phyloP scores from a whole-genome alignment of 495 filamentous ascomycete genomes.

The Tirmania nivea region DNA sequence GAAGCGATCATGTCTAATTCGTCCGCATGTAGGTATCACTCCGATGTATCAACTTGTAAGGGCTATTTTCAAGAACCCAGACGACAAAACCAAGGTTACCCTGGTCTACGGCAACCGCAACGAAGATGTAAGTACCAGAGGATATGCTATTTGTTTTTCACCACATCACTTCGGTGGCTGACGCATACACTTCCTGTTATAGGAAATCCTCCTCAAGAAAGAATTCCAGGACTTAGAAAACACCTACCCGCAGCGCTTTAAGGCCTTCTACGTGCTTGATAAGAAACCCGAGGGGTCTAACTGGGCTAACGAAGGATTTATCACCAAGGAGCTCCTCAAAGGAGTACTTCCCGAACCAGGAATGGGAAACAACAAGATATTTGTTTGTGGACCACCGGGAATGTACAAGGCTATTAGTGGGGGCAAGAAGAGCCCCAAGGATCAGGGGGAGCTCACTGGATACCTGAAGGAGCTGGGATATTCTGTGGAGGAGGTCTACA shows the following conservation, averaged over 20 bases:
- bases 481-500: slow-evolving; percentile 82
- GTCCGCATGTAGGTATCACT: slow-evolving; percentile 27
- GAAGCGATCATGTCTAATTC: too few relatives aligned
- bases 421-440: slow-evolving; percentile 62
- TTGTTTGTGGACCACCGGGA: slow-evolving; percentile 73
- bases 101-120: slow-evolving; percentile 72
- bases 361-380: slow-evolving; percentile 74
- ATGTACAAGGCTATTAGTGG: slow-evolving; percentile 89
- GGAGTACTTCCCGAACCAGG: slow-evolving; percentile 79
- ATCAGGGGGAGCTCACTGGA: slow-evolving; percentile 80
- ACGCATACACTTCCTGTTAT: background rate
- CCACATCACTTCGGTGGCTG: background rate
- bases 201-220: slow-evolving; percentile 65
- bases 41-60: slow-evolving; percentile 51
- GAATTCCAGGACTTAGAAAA: slow-evolving; percentile 71
- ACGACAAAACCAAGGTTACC: slow-evolving; percentile 90
- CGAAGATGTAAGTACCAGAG: slow-evolving; percentile 29
- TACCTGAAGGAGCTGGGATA: slow-evolving; percentile 80
- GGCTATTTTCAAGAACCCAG: slow-evolving; percentile 82
- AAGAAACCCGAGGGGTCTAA: slow-evolving; percentile 44
- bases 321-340: slow-evolving; percentile 78
- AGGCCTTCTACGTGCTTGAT: slow-evolving; percentile 73
- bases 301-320: slow-evolving; percentile 58
- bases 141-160: background rate
- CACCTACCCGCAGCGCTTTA: slow-evolving; percentile 80